These are phyloP conservation scores for Solanum tarapatanum DNA, from an alignment of 257 asterid species.

Conservation along the genomic window DNA sequence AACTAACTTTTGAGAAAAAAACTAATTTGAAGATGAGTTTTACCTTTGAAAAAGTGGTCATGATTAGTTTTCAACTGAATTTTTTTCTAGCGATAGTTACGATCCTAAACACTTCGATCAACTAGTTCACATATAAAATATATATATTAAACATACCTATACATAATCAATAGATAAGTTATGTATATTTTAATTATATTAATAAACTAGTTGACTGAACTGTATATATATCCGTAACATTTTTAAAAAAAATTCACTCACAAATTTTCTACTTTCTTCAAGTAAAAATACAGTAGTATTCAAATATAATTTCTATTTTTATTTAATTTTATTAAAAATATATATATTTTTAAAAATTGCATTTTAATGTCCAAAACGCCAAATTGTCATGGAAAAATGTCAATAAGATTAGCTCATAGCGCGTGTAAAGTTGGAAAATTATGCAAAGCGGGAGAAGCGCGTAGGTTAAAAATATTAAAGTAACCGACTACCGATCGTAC, in stretches of 20 bases:
- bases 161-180: background rate
- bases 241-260: background rate
- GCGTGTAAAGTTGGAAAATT: background rate
- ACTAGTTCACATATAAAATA: background rate
- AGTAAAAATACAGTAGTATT: background rate
- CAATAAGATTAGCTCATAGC: background rate
- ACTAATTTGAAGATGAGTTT: background rate
- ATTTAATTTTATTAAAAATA: too few relatives aligned
- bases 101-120: background rate
- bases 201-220: too few relatives aligned
- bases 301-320: background rate
- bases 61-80: background rate
- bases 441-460: background rate
- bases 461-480: background rate
- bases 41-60: background rate
- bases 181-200: background rate
- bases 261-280: background rate
- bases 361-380: background rate
- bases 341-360: too few relatives aligned
- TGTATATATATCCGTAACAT: background rate
- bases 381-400: background rate
- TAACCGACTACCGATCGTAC: constrained; percentile 13
- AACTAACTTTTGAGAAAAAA: background rate
- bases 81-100: background rate
- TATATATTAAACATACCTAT: background rate